Evolutionary conservation across 257 asterid species (phyloP).

Genomic region (Penstemon davidsonii): DNA sequence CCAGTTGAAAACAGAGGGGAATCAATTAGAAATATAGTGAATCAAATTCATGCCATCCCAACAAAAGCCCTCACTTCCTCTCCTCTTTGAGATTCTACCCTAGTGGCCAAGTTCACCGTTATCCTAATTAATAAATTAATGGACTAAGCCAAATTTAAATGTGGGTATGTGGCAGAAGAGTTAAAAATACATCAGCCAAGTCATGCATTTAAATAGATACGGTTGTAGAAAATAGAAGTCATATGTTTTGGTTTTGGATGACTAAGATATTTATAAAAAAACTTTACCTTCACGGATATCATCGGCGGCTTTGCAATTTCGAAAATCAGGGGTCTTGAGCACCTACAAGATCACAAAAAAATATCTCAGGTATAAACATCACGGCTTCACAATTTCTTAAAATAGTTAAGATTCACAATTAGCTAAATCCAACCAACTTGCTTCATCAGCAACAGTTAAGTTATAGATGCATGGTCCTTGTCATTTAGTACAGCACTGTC

Average conservation of each 20-base stretch:
- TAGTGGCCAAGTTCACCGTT: background rate
- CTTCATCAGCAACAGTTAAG: conserved; percentile 6
- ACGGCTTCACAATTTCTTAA: background rate
- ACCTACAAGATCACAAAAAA: conserved; percentile 54
- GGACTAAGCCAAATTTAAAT: background rate
- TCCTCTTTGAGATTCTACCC: background rate
- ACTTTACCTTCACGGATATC: conserved; percentile 67
- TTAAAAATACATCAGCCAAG: background rate
- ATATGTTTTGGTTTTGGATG: background rate
- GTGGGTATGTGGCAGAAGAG: background rate
- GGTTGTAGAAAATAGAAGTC: background rate
- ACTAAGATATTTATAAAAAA: conserved; percentile 12
- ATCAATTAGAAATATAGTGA: too few relatives aligned
- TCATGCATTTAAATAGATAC: background rate
- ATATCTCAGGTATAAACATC: background rate
- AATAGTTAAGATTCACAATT: background rate
- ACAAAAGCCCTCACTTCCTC: background rate
- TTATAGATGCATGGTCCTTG: background rate
- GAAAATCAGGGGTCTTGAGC: conserved; percentile 83
- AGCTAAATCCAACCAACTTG: background rate
- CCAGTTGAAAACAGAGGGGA: too few relatives aligned
- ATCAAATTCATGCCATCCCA: too few relatives aligned
- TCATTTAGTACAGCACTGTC: background rate
- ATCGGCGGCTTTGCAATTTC: conserved; percentile 77
- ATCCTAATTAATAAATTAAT: background rate